Percentiles rank a stretch among this genome's conserved stretches.
Conservation (phyloP, 495 filamentous ascomycete species). For the Aspergillus biplanus region DNA sequence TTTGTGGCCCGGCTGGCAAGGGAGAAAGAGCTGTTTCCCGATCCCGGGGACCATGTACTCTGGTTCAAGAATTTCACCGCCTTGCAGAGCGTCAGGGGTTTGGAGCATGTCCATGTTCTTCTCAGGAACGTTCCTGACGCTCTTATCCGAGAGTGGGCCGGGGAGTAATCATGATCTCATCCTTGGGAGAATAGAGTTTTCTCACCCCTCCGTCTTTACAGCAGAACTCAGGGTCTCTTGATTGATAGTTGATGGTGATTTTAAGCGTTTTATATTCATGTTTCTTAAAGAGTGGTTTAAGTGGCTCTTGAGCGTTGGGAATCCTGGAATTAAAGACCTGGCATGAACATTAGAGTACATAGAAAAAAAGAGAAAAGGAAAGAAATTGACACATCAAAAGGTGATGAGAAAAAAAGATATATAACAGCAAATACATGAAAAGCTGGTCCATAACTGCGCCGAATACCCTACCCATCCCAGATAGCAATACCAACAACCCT, state of each 20-base stretch:
- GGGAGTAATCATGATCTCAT: conserved; percentile 28
- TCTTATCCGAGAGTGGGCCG: conserved; percentile 65
- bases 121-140: conserved; percentile 63
- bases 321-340: conserved; percentile 23
- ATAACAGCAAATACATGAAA: conserved; percentile 9
- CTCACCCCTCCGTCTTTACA: background rate
- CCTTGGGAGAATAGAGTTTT: background rate
- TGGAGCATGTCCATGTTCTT: conserved; percentile 80
- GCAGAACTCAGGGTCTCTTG: background rate
- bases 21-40: conserved; percentile 37
- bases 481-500: conserved; percentile 15
- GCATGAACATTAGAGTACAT: conserved; percentile 19
- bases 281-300: conserved; percentile 4
- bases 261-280: background rate
- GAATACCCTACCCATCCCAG: conserved; percentile 25
- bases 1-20: conserved; percentile 64
- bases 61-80: conserved; percentile 96
- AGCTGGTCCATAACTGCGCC: conserved; percentile 21
- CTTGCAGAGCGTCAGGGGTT: conserved; percentile 80
- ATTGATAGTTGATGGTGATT: background rate
- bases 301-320: conserved; percentile 19
- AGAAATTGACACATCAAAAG: conserved; percentile 4
- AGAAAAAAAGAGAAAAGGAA: conserved; percentile 2
- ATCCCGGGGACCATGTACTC: conserved; percentile 62
- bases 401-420: conserved; percentile 4